Evolutionary conservation across 2,329 filamentous ascomycete species (phyloP), one percentile per base, ranked within the genome.

Genomic region (Pseudogymnoascus sp.): DNA sequence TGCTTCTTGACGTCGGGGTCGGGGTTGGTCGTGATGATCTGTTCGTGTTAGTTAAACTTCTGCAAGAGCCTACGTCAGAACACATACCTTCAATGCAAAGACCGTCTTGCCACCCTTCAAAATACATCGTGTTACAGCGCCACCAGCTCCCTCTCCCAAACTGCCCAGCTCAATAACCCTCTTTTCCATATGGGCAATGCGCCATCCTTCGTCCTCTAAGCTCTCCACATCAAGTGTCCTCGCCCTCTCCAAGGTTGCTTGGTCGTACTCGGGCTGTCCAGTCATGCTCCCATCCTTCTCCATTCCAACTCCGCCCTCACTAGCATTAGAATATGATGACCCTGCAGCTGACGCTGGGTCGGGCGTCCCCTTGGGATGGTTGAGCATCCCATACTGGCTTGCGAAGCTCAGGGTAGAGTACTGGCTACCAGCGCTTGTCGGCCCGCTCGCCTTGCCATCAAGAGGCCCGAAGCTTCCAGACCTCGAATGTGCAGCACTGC

Each of bases 1-100:
- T 99, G 95, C 75, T 96, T 97, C 82, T 97, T 97, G 66, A 97
- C 91, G 73, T 97, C 93, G 11, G 95, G 93, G 70, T 99, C 95
- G 1, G 95, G 95, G 74, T 97, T 96, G 35, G 95, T 97, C 2
- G 95, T 99, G 74, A 99, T 99, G 72, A 99, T 89, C 93, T 96
- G 66, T 2, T 63, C 56, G 31, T 63, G 68, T 65, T 70, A 67
- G 60, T 37, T 67, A 63, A 68, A 65, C 46, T 66, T 65, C 46
- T 21, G 33, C 62, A 17, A 64, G 26, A 38, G n/a, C 38, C 62
- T 64, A 61, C 7, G 21, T 21, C 17, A 40, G 31, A 59, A 53
- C 64, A 69, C 79, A 68, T 77, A 96, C 93, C 87, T 99, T 99
- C 62, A 99, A 78, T 7, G 95, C 95, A 79, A 99, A 99, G 7